Evolutionary conservation across 805 yeast genomes (phyloP).

Genomic region (Ogataea neopini): DNA sequence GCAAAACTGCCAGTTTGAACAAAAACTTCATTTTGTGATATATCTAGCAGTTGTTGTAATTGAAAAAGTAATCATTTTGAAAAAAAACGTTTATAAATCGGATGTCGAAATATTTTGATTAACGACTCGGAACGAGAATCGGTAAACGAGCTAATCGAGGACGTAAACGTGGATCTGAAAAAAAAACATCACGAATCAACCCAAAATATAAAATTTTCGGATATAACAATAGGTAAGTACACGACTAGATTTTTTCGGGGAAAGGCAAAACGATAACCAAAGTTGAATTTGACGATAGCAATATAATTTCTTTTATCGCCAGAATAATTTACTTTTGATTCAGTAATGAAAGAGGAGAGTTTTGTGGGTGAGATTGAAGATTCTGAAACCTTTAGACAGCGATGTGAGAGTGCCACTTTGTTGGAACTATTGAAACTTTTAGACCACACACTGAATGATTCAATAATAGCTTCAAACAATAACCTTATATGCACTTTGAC

Average conservation of each 20-base stretch:
- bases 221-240: too few relatives aligned
- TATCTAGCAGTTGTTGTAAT: too few relatives aligned
- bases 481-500: conserved; percentile 7
- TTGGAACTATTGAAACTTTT: background rate
- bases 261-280: too few relatives aligned
- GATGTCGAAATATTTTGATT: background rate
- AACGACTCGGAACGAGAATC: background rate
- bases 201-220: background rate
- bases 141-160: conserved; percentile 6
- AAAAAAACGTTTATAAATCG: background rate
- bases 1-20: conserved; percentile 23
- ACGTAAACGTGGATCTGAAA: background rate
- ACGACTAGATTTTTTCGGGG: too few relatives aligned
- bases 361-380: background rate
- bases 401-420: background rate
- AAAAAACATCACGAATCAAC: background rate
- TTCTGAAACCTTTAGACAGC: background rate
- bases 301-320: too few relatives aligned
- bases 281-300: too few relatives aligned
- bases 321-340: too few relatives aligned
- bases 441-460: background rate
- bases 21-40: conserved; percentile 13
- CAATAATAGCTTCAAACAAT: background rate
- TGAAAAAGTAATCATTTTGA: too few relatives aligned
- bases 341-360: too few relatives aligned